A percentile compares a stretch with the other conserved stretches of the same genome.
These are phyloP conservation scores for Didymella exigua DNA, from an alignment of 2,329 filamentous ascomycete species.

Conservation along the genomic window DNA sequence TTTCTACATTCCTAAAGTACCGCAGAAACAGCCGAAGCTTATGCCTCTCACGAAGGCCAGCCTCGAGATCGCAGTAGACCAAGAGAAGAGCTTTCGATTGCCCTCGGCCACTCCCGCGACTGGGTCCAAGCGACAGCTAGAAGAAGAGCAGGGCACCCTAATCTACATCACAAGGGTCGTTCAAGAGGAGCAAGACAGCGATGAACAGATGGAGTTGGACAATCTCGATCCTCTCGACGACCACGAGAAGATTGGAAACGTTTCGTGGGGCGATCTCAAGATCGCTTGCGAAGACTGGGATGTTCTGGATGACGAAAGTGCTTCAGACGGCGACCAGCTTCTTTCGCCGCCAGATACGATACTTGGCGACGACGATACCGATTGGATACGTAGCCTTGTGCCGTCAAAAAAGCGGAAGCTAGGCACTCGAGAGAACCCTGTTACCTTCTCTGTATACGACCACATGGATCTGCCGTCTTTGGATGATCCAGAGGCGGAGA, in stretches of 20 bases:
- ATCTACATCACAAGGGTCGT: constrained; percentile 53
- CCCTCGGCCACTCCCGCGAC: constrained; percentile 59
- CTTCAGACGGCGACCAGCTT: constrained; percentile 38
- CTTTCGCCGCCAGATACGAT: constrained; percentile 34
- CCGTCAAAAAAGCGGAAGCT: constrained; percentile 71
- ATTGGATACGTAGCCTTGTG: constrained; percentile 39
- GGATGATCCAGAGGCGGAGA: constrained; percentile 78
- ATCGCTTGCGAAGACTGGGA: constrained; percentile 89
- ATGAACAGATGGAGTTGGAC: constrained; percentile 54
- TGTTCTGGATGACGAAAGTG: constrained; percentile 51
- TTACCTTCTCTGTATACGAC: constrained; percentile 46
- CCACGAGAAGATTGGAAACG: constrained; percentile 72
- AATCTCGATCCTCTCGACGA: constrained; percentile 60
- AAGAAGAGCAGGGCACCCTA: constrained; percentile 62
- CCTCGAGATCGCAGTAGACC: constrained; percentile 82
- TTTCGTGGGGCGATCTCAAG: constrained; percentile 79
- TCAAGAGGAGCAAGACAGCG: constrained; percentile 52
- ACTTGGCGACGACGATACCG: constrained; percentile 32
- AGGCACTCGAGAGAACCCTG: constrained; percentile 34
- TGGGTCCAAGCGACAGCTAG: constrained; percentile 54
- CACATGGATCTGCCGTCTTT: constrained; percentile 64
- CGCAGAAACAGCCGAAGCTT: constrained; percentile 77
- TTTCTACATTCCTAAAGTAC: constrained; percentile 77
- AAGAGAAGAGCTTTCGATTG: constrained; percentile 83
- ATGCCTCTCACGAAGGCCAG: constrained; percentile 86